Conservation (phyloP, 345 rosid genomes). For the Orychophragmus violaceus region DNA sequence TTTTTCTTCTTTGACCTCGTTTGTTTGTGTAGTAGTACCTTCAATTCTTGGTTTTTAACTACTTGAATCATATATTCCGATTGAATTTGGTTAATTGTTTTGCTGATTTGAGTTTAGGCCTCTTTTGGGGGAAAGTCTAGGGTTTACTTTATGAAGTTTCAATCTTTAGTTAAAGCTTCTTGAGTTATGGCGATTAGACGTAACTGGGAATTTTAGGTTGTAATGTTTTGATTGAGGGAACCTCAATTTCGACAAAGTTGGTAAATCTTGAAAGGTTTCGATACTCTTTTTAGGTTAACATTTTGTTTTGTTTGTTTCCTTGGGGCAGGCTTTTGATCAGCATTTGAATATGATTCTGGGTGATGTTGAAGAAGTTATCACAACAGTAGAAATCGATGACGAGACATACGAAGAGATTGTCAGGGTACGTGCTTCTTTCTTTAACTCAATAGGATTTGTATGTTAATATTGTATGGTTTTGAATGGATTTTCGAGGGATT, state of each 20-base stretch:
- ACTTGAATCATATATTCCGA: too few species aligned
- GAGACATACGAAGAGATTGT: slow-evolving; percentile 99
- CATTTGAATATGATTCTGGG: slow-evolving; percentile 99
- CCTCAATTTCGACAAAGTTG: not conserved
- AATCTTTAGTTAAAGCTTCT: not conserved
- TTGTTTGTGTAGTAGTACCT: too few species aligned
- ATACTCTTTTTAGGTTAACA: not conserved
- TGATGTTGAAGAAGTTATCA: slow-evolving; percentile 94
- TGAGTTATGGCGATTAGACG: not conserved
- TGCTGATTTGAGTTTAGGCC: too few species aligned
- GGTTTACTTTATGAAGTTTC: not conserved
- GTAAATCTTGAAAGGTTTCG: not conserved
- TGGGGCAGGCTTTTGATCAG: slow-evolving; percentile 92
- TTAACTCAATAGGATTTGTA: not conserved
- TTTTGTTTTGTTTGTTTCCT: slow-evolving; percentile 1
- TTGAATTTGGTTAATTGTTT: too few species aligned
- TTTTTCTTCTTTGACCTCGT: not conserved
- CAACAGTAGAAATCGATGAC: slow-evolving; percentile 94
- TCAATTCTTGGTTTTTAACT: too few species aligned
- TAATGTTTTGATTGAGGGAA: not conserved
- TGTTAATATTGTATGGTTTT: not conserved
- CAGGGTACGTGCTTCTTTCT: slow-evolving; percentile 48
- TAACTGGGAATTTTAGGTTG: not conserved
- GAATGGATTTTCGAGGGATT: not conserved
- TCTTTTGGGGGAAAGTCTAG: not conserved